Evolutionary conservation across 177 flowering plant genomes (phyloP), one percentile per base, ranked within the genome.

Genomic region (Telopea speciosissima): DNA sequence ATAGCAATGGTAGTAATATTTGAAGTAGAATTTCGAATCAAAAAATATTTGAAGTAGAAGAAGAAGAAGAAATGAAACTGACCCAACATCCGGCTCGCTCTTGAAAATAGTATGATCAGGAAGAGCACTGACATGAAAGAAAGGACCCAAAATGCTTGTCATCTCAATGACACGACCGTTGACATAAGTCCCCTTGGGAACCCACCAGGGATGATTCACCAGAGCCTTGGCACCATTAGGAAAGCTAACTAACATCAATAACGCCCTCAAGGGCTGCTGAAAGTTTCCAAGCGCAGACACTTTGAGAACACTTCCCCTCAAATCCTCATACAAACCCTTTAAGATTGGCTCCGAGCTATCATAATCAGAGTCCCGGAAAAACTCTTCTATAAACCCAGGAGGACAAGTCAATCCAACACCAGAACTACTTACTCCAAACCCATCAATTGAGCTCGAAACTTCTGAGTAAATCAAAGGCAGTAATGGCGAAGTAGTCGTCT

Each of bases 41-140:
- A n/a, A n/a, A n/a, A n/a, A n/a, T n/a, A n/a, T n/a, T n/a, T n/a
- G n/a, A n/a, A n/a, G 0, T 28, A 67, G 28, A 22, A 23, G 49
- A 73, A 54, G 14, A 31, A 62, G 62, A 33, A 5, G 22, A 22
- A 56, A 70, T 7, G 2, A 9, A 69, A 79, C 97, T 89, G 75
- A 93, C 99, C 99, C 99, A 64, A 95, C 96, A 82, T 95, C 97
- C 25, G 99, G 99, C 75, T 84, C 87, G 71, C 92, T 85, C 85
- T 84, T 86, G 83, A 89, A 95, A 45, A 88, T 78, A 24, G 78
- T 65, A 74, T 82, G 88, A 86, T 95, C 99, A 62, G 97, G 97
- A 81, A 95, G 79, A 25, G 98, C 92, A 79, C 98, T 91, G 54
- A 95, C 90, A 82, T 91, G 99, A 72, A 95, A 93, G 68, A 95